Evolutionary conservation across 176 grass and related monocot genomes (phyloP).

Genomic region (Calamus simplicifolius): DNA sequence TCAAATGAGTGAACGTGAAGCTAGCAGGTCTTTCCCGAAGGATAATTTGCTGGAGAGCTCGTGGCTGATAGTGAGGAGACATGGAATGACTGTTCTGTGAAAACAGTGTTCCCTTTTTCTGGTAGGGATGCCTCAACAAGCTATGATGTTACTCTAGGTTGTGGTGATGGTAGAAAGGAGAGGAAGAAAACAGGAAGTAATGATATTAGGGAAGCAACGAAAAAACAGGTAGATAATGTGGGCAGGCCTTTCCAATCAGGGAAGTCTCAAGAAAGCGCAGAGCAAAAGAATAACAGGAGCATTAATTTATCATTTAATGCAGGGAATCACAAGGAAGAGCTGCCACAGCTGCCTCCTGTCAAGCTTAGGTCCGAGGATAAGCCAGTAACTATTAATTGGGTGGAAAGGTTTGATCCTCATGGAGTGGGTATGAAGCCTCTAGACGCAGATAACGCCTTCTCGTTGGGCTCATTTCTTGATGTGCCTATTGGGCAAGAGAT

Average conservation of each 20-base stretch:
- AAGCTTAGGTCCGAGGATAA: conserved; percentile 89
- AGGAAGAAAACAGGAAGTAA: conserved; percentile 31
- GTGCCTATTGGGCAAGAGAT: conserved; percentile 95
- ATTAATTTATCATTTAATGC: conserved; percentile 54
- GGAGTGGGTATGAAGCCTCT: conserved; percentile 44
- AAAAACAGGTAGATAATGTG: conserved; percentile 38
- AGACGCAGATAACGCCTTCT: conserved; percentile 64
- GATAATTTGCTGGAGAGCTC: conserved; percentile 6
- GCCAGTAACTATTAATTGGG: conserved; percentile 72
- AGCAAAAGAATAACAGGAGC: conserved; percentile 36
- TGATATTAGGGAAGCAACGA: conserved; percentile 36
- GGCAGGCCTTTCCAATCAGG: conserved; percentile 27
- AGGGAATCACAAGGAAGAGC: conserved; percentile 55
- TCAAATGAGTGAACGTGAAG: not conserved
- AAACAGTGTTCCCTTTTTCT: conserved; percentile 54
- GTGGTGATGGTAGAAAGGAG: conserved; percentile 38
- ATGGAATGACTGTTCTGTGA: conserved; percentile 4
- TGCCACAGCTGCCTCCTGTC: conserved; percentile 73
- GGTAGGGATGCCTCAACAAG: conserved; percentile 43
- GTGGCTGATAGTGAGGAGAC: not conserved
- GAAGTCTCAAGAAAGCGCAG: conserved; percentile 29
- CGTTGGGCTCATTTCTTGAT: conserved; percentile 90
- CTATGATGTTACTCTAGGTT: conserved; percentile 24
- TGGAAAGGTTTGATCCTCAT: conserved; percentile 55
- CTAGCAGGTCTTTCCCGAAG: not conserved